Percentiles rank a stretch among this genome's conserved stretches.
Conservation (phyloP, 208 protist genomes). For the Perkinsela sp. region DNA sequence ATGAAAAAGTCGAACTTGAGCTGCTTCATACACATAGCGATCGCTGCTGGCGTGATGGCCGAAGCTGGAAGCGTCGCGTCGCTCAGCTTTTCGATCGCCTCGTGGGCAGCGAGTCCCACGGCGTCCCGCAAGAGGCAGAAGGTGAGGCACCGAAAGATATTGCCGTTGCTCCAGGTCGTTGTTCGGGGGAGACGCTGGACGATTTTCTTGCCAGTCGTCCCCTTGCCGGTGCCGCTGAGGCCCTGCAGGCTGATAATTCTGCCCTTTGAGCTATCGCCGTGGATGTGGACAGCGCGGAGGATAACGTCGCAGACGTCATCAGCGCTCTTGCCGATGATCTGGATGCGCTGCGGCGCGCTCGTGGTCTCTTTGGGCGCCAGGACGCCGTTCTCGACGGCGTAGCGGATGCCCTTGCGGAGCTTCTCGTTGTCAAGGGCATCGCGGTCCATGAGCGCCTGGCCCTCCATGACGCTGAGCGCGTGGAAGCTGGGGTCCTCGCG, state of each 20-base stretch:
- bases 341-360: conserved; percentile 12
- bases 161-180: conserved; percentile 66
- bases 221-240: conserved; percentile 61
- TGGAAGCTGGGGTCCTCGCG: conserved; percentile 15
- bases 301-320: conserved; percentile 43
- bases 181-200: conserved; percentile 27
- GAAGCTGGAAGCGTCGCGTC: conserved; percentile 15
- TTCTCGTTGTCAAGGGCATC: conserved; percentile 59
- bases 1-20: conserved; percentile 24
- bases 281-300: conserved; percentile 13
- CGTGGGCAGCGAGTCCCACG: conserved; percentile 8
- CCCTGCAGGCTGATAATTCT: conserved; percentile 60
- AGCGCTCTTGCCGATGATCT: conserved; percentile 31
- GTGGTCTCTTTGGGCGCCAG: conserved; percentile 11
- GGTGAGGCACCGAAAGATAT: conserved; percentile 65
- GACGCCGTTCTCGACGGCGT: conserved; percentile 27
- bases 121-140: conserved; percentile 30
- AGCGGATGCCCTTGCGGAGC: conserved; percentile 42
- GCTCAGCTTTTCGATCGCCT: background rate
- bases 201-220: conserved; percentile 46
- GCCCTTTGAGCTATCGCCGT: conserved; percentile 9
- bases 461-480: conserved; percentile 22
- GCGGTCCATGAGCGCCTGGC: conserved; percentile 24
- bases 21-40: conserved; percentile 15
- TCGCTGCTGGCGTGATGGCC: conserved; percentile 27